Conservation (phyloP, 2,329 filamentous ascomycete species). For the Leptosphaerulina australis region DNA sequence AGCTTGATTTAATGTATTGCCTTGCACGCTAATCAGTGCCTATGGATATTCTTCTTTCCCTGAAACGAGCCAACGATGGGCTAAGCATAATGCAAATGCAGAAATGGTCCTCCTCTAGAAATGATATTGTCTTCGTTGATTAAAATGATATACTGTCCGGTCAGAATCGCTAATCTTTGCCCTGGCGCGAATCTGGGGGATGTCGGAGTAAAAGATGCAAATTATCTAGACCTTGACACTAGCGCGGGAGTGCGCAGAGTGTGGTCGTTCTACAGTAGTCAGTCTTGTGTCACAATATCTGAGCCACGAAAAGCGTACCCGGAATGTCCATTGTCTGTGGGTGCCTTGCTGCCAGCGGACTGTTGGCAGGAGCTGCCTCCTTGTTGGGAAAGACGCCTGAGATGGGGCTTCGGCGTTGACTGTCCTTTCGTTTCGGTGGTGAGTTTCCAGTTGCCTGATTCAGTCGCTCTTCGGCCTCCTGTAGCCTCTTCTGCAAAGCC, state of each 20-base stretch:
- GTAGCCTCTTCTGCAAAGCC: slow-evolving; percentile 80
- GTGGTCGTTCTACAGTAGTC: slow-evolving; percentile 14
- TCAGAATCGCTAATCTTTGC: slow-evolving; percentile 7
- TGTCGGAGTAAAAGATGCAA: slow-evolving; percentile 8
- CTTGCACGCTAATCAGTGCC: slow-evolving; percentile 2
- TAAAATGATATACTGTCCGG: slow-evolving; percentile 16
- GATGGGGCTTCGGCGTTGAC: slow-evolving; percentile 36
- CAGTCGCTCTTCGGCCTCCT: slow-evolving; percentile 82
- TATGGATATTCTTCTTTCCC: not conserved
- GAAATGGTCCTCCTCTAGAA: slow-evolving; percentile 6
- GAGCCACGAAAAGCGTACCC: not conserved
- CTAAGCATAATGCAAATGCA: slow-evolving; percentile 9
- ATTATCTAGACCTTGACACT: slow-evolving; percentile 18
- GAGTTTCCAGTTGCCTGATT: slow-evolving; percentile 43
- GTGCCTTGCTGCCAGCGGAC: slow-evolving; percentile 28
- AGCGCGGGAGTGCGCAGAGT: slow-evolving; percentile 19
- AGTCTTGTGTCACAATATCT: not conserved
- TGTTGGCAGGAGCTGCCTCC: slow-evolving; percentile 32
- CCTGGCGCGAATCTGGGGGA: slow-evolving; percentile 8
- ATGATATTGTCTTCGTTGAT: slow-evolving; percentile 16
- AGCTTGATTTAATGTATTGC: not conserved
- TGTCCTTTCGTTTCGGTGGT: slow-evolving; percentile 40
- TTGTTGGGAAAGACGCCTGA: slow-evolving; percentile 32
- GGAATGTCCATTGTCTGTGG: slow-evolving; percentile 16
- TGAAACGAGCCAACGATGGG: slow-evolving; percentile 4